Percentiles rank a stretch among this genome's conserved stretches.
Conservation (phyloP, 2,329 filamentous ascomycete species). For the Calycina herbarum region DNA sequence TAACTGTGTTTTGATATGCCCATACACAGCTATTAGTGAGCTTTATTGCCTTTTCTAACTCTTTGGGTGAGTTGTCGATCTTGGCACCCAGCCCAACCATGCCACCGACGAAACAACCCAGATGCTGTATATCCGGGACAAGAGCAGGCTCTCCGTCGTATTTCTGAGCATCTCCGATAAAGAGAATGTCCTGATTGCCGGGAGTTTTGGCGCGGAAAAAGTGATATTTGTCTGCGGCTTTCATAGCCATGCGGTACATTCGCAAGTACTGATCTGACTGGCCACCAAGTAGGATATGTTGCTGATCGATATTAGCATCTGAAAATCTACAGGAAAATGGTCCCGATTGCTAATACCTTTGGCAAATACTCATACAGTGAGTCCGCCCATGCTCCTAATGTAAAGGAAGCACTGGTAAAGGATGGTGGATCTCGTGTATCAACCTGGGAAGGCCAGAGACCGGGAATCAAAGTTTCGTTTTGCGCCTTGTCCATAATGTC, state of each 20-base stretch:
- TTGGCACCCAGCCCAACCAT: slow-evolving; percentile 68
- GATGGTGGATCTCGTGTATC: slow-evolving; percentile 51
- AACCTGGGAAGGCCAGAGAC: slow-evolving; percentile 59
- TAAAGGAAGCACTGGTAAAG: slow-evolving; percentile 53
- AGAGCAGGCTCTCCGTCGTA: slow-evolving; percentile 42
- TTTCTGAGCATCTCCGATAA: slow-evolving; percentile 34
- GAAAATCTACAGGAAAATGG: too few relatives aligned
- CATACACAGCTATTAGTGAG: slow-evolving; percentile 64
- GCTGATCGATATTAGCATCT: slow-evolving; percentile 39
- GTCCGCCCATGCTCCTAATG: slow-evolving; percentile 55
- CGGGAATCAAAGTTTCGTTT: slow-evolving; percentile 53
- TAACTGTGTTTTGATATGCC: slow-evolving; percentile 56
- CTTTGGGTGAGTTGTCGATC: slow-evolving; percentile 53
- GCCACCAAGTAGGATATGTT: slow-evolving; percentile 13
- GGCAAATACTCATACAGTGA: slow-evolving; percentile 64
- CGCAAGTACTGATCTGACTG: slow-evolving; percentile 56
- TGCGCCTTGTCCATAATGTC: slow-evolving; percentile 55
- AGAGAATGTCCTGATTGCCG: slow-evolving; percentile 41
- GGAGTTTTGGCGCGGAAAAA: slow-evolving; percentile 71
- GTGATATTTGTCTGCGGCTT: slow-evolving; percentile 59
- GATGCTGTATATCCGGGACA: slow-evolving; percentile 55
- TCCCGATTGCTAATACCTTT: slow-evolving; percentile 43
- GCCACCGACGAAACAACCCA: slow-evolving; percentile 70
- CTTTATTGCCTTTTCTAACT: slow-evolving; percentile 55
- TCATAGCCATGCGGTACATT: slow-evolving; percentile 63